A percentile compares a stretch with the other conserved stretches of the same genome.
Evolutionary conservation across 192 early-diverging fungal genomes (phyloP).

Genomic region (Coemansia sp.): DNA sequence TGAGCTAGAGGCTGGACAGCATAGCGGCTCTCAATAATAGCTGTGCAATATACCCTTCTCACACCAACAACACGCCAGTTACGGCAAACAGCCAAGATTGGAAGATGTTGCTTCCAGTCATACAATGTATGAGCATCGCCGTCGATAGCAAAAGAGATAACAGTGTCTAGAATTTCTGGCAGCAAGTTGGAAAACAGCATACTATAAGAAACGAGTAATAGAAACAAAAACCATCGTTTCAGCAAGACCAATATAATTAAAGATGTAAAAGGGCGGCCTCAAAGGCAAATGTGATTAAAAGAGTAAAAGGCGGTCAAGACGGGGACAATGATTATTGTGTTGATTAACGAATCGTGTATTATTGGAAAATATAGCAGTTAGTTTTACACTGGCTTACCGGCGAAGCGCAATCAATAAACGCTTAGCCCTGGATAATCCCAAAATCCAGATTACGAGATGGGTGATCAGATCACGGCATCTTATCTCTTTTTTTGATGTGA

Average conservation of each 20-base stretch:
- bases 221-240: too few species aligned
- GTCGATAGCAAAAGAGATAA: neutral
- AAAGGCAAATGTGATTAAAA: neutral
- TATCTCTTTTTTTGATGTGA: slow-evolving; percentile 1
- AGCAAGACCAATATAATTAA: too few species aligned
- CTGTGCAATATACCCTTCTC: neutral
- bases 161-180: neutral
- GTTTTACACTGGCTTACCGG: too few species aligned
- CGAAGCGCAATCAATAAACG: too few species aligned
- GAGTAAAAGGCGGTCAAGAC: neutral
- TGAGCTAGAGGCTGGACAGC: too few species aligned
- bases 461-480: slow-evolving; percentile 6
- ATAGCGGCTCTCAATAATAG: neutral
- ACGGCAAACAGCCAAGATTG: neutral
- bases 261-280: too few species aligned
- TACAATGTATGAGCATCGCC: neutral
- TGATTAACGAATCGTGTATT: too few species aligned
- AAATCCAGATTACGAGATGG: too few species aligned
- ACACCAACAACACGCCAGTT: neutral
- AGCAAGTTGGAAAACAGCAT: neutral
- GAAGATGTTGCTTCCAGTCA: neutral
- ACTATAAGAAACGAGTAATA: neutral
- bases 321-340: too few species aligned
- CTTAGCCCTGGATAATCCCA: too few species aligned
- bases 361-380: too few species aligned